phyloP scores from a whole-genome alignment of 1,284 basidiomycete species.

The Sanghuangporus sanghuang region DNA sequence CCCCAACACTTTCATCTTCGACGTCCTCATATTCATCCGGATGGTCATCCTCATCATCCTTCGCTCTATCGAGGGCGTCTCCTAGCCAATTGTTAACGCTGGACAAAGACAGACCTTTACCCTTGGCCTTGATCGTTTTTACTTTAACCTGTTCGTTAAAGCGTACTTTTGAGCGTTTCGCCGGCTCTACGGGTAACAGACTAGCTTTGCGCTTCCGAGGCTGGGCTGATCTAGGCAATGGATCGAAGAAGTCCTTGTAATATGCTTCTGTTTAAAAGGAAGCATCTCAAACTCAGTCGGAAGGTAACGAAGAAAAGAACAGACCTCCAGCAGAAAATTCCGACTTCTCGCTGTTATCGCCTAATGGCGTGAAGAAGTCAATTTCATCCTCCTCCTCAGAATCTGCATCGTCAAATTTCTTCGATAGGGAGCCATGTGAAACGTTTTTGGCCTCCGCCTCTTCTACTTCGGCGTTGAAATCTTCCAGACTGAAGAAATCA shows the following conservation, averaged over 20 bases:
- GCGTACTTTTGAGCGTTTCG: slow-evolving; percentile 46
- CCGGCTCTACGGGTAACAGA: slow-evolving; percentile 3
- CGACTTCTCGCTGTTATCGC: slow-evolving; percentile 31
- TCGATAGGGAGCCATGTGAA: slow-evolving; percentile 57
- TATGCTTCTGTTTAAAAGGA: slow-evolving; percentile 40
- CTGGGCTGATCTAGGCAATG: slow-evolving; percentile 33
- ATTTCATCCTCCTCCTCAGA: slow-evolving; percentile 41
- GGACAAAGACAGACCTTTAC: slow-evolving; percentile 50
- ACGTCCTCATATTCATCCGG: slow-evolving; percentile 21
- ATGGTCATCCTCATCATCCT: slow-evolving; percentile 29
- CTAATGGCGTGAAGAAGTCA: slow-evolving; percentile 69
- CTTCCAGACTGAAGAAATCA: slow-evolving; percentile 85
- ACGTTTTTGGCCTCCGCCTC: slow-evolving; percentile 67
- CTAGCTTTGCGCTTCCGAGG: slow-evolving; percentile 22
- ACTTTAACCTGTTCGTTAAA: slow-evolving; percentile 81
- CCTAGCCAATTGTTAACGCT: slow-evolving; percentile 28
- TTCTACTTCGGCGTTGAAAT: slow-evolving; percentile 87
- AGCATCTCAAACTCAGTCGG: background rate
- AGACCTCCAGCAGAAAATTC: slow-evolving; percentile 37
- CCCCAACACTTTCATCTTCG: background rate
- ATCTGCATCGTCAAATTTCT: slow-evolving; percentile 50
- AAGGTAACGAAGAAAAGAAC: slow-evolving; percentile 15
- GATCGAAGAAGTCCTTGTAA: slow-evolving; percentile 74
- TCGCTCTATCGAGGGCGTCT: slow-evolving; percentile 34
- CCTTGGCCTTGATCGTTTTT: slow-evolving; percentile 68